Percentiles rank a stretch among this genome's conserved stretches.
Evolutionary conservation across 176 grass and related monocot species (phyloP).

Genomic region (Oryza longistaminata): DNA sequence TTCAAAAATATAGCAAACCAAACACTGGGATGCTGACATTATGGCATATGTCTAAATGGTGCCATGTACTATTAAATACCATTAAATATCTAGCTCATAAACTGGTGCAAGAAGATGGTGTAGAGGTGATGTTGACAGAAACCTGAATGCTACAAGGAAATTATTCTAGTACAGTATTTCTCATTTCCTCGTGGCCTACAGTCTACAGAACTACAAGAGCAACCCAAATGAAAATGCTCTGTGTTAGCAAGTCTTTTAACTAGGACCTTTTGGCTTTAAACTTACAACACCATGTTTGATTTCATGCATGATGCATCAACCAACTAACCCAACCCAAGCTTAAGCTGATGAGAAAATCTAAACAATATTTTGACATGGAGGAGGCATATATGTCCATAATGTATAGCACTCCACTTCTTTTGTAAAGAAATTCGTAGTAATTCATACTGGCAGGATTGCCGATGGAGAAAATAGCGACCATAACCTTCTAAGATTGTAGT

Average conservation of each 20-base stretch:
- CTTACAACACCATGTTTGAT: too few relatives aligned
- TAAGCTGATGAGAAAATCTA: background rate
- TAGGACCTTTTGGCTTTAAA: background rate
- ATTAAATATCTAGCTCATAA: conserved; percentile 23
- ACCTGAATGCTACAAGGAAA: conserved; percentile 27
- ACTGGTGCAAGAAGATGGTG: conserved; percentile 19
- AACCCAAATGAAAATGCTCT: background rate
- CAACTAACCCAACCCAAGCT: background rate
- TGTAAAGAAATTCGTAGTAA: background rate
- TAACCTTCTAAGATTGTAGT: background rate
- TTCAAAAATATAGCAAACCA: background rate
- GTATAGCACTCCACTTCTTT: background rate
- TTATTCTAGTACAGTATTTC: background rate
- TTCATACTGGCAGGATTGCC: background rate
- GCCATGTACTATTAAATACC: conserved; percentile 15
- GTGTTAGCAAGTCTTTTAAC: background rate
- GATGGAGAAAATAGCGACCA: background rate
- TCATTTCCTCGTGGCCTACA: background rate
- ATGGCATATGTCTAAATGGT: conserved; percentile 21
- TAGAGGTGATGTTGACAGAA: conserved; percentile 35
- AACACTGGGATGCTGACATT: conserved; percentile 33
- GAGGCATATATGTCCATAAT: background rate
- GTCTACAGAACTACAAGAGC: background rate
- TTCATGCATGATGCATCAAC: too few relatives aligned
- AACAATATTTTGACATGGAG: background rate